Base-by-base conservation (phyloP, 768 basidiomycete species). In the Xanthoconium stramineum region DNA sequence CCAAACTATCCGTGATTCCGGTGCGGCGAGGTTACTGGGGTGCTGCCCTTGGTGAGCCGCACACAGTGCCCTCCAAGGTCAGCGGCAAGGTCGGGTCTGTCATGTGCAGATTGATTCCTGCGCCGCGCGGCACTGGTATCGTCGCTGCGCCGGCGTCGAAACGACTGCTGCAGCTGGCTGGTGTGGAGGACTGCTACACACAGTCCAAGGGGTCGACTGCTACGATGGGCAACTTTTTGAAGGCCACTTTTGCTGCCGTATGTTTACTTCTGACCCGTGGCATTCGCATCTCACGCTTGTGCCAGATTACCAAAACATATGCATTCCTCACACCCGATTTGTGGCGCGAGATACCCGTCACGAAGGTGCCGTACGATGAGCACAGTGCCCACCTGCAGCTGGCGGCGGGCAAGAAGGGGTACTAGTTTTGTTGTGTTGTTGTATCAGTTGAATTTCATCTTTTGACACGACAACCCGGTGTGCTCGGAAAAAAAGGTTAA, bases 11-110 rank as follows among this genome's bases (percentile, higher is more conserved):
- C 47, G 92, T 98, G 72, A 88, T 98, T 70, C 97, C 97, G 66
- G 97, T 99, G 61, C 91, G 97, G 68, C 82, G 97, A 78, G 97
- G 97, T 66, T 99, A 99, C 84, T 99, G 97, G 97, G 97, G 97
- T 80, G 91, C 94, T 68, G 91, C 93, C 69, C 95, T 99, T 68
- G 94, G 94, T 78, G 93, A 96, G 70, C 97, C 97, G 55, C 97
- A 99, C 81, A 99, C 97, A 58, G 95, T 99, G 54, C 97, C 97
- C 44, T 92, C 91, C 71, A 99, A 99, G 79, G 95, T 98, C 71
- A 88, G 88, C 76, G 97, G 97, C 61, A 98, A 98, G 83, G 90
- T 93, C 65, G 97, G 95, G 60, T 98, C 96, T 60, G 97, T 99
- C 77, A 97, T 94, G 93, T 97, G 94, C 78, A 91, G 95, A 70